Conservation (phyloP, 495 filamentous ascomycete species). For the Letharia lupina region DNA sequence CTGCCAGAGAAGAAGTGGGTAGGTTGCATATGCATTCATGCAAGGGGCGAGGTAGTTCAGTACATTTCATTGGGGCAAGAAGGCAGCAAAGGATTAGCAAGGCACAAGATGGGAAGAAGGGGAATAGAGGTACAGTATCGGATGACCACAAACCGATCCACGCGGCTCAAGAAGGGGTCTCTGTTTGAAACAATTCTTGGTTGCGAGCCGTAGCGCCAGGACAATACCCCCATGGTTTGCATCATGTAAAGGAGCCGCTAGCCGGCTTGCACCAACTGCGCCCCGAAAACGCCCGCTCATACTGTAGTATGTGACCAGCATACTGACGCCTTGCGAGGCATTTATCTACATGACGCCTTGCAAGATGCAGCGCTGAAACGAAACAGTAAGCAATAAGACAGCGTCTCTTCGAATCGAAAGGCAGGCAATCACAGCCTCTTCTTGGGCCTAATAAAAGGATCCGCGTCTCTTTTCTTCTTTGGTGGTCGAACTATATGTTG, state of each 20-base stretch:
- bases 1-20: too few species aligned
- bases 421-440: slow-evolving; percentile 26
- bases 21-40: neutral
- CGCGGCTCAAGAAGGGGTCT: too few species aligned
- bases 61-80: too few species aligned
- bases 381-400: neutral
- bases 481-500: slow-evolving; percentile 26
- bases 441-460: slow-evolving; percentile 48
- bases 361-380: slow-evolving; percentile 4
- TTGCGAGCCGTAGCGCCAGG: too few species aligned
- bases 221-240: neutral
- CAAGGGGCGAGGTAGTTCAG: neutral
- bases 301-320: slow-evolving; percentile 5
- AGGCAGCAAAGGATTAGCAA: too few species aligned
- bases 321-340: slow-evolving; percentile 6
- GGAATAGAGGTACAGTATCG: too few species aligned
- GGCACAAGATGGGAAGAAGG: too few species aligned
- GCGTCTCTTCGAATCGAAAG: neutral
- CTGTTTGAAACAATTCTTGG: too few species aligned
- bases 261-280: neutral
- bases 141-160: too few species aligned
- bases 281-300: neutral
- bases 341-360: neutral
- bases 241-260: neutral
- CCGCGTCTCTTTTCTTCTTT: slow-evolving; percentile 40